Evolutionary conservation across 148 eudicot species (phyloP).

Genomic region (Rhododendron vialii): DNA sequence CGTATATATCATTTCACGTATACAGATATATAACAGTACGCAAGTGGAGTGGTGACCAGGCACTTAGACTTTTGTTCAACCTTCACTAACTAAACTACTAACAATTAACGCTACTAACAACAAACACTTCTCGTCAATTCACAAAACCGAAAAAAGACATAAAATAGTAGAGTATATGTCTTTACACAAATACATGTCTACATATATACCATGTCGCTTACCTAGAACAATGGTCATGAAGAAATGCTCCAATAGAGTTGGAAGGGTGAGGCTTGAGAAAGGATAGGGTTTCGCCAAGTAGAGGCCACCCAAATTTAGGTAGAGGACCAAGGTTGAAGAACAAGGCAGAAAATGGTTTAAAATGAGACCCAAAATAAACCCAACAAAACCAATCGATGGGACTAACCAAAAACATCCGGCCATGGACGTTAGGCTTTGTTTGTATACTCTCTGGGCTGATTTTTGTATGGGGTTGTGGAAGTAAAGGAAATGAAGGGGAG

Average conservation of each 20-base stretch:
- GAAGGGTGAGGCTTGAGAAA: constrained; percentile 64
- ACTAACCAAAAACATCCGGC: constrained; percentile 15
- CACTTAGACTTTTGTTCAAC: too few species aligned
- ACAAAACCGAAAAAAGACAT: not conserved
- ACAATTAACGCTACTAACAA: too few species aligned
- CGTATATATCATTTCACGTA: too few species aligned
- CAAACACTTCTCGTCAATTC: too few species aligned
- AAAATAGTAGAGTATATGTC: not conserved
- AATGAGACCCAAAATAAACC: constrained; percentile 28
- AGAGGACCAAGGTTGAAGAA: constrained; percentile 26
- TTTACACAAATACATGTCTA: not conserved
- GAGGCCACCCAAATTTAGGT: constrained; percentile 60
- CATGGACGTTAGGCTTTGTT: constrained; percentile 5
- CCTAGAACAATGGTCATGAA: constrained; percentile 61
- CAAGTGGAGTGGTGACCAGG: too few species aligned
- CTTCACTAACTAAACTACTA: too few species aligned
- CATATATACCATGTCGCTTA: not conserved
- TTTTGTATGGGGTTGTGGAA: not conserved
- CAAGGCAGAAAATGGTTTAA: constrained; percentile 49
- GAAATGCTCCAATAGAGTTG: constrained; percentile 41
- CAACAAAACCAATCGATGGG: constrained; percentile 13
- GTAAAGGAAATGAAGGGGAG: not conserved
- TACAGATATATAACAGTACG: too few species aligned
- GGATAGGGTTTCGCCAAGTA: constrained; percentile 56
- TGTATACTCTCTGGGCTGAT: not conserved